Conservation (phyloP, 129 eudicot genomes). For the Centella asiatica region DNA sequence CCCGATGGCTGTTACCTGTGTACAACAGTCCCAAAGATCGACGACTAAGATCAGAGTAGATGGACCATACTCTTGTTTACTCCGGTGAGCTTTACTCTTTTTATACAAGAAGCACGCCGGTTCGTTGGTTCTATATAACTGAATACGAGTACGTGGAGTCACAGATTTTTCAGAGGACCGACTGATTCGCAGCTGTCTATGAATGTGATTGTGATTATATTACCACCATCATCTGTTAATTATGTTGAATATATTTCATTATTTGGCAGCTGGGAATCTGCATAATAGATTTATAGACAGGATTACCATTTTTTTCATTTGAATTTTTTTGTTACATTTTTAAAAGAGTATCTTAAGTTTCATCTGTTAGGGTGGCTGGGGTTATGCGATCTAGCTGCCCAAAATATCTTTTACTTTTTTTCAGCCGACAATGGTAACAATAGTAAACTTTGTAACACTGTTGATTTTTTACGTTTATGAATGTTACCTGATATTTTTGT, state of each 20-base stretch:
- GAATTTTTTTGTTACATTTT: neutral
- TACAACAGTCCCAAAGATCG: conserved; percentile 53
- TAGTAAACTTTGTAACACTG: too few species aligned
- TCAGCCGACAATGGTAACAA: too few species aligned
- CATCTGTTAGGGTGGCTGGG: too few species aligned
- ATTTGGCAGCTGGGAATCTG: conserved; percentile 7
- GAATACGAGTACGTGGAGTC: neutral
- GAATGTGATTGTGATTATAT: conserved; percentile 28
- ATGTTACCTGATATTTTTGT: too few species aligned
- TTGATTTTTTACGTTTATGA: too few species aligned
- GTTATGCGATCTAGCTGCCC: too few species aligned
- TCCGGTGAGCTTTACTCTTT: conserved; percentile 12
- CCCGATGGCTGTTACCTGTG: conserved; percentile 60
- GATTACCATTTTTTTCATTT: neutral
- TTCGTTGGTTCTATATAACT: neutral
- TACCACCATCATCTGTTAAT: conserved; percentile 3
- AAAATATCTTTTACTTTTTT: too few species aligned
- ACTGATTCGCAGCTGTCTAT: neutral
- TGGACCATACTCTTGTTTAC: neutral
- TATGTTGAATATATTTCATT: conserved; percentile 1
- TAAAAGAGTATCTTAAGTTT: too few species aligned
- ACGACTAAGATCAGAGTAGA: conserved; percentile 75
- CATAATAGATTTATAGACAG: neutral
- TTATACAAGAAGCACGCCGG: conserved; percentile 24
- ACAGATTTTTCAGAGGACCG: neutral